phyloP scores from a whole-genome alignment of 257 asterid species.

The Solanum tarapatanum region DNA sequence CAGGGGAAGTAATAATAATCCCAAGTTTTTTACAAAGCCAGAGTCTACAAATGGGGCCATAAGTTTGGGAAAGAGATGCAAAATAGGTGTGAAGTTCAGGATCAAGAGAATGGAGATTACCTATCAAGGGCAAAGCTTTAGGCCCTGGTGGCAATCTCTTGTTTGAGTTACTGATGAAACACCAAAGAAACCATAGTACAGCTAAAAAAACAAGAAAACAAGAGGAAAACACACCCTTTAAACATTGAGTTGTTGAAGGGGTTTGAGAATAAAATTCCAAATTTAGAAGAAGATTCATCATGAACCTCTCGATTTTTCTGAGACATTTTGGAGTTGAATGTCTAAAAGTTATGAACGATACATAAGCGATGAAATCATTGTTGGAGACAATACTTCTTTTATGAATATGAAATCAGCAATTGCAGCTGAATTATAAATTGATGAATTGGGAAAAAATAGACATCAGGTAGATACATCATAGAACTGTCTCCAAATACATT shows the following conservation, averaged over 20 bases:
- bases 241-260: not conserved
- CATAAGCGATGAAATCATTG: not conserved
- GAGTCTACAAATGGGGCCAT: slow-evolving; percentile 52
- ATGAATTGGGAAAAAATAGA: not conserved
- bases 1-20: slow-evolving; percentile 44
- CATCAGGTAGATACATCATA: not conserved
- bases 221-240: not conserved
- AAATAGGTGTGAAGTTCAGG: slow-evolving; percentile 61
- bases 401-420: not conserved
- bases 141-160: slow-evolving; percentile 50
- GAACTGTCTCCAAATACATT: not conserved
- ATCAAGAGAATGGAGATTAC: slow-evolving; percentile 63
- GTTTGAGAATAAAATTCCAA: not conserved
- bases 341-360: not conserved
- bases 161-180: not conserved
- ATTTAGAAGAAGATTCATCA: not conserved
- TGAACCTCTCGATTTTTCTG: too few species aligned
- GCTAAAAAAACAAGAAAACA: slow-evolving; percentile 13
- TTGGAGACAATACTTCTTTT: not conserved
- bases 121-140: slow-evolving; percentile 36
- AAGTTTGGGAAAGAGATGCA: slow-evolving; percentile 18
- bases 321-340: not conserved
- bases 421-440: not conserved
- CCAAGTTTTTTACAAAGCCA: slow-evolving; percentile 39
- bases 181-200: slow-evolving; percentile 8